Evolutionary conservation across 2,329 filamentous ascomycete genomes (phyloP).

Genomic region (Alternaria tenuissima): DNA sequence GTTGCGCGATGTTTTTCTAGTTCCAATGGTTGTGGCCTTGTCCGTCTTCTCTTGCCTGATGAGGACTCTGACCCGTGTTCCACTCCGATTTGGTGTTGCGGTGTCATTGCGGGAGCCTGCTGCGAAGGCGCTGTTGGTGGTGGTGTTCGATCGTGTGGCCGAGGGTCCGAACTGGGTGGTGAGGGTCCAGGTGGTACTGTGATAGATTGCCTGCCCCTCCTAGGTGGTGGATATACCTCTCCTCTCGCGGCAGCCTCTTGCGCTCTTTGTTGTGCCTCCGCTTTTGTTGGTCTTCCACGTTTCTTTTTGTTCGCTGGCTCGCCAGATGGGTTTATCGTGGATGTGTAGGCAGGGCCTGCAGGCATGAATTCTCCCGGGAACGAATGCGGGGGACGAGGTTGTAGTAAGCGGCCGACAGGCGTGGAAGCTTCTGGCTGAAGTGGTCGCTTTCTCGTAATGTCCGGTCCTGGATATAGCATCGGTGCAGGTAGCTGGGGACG

Average conservation of each 20-base stretch:
- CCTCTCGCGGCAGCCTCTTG: constrained; percentile 52
- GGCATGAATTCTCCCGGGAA: constrained; percentile 44
- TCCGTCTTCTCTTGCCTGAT: constrained; percentile 46
- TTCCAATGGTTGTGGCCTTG: constrained; percentile 44
- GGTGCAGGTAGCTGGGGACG: constrained; percentile 42
- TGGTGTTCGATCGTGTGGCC: constrained; percentile 37
- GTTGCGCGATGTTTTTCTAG: constrained; percentile 40
- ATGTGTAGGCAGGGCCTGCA: constrained; percentile 40
- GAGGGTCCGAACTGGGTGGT: constrained; percentile 34
- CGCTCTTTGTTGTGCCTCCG: constrained; percentile 55
- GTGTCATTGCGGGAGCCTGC: constrained; percentile 34
- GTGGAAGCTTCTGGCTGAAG: constrained; percentile 41
- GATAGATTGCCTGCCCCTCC: constrained; percentile 44
- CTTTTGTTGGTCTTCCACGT: constrained; percentile 58
- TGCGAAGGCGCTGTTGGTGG: constrained; percentile 33
- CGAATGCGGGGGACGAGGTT: constrained; percentile 54
- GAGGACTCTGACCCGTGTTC: constrained; percentile 46
- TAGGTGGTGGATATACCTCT: constrained; percentile 51
- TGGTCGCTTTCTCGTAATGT: constrained; percentile 48
- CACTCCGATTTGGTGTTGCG: constrained; percentile 37
- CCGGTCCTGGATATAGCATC: constrained; percentile 43
- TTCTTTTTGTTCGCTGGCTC: constrained; percentile 56
- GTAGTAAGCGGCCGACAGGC: constrained; percentile 54
- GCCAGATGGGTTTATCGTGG: constrained; percentile 37
- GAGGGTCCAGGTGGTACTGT: constrained; percentile 37